Conservation (phyloP, 345 rosid genomes). For the Euphorbia tirucalli region DNA sequence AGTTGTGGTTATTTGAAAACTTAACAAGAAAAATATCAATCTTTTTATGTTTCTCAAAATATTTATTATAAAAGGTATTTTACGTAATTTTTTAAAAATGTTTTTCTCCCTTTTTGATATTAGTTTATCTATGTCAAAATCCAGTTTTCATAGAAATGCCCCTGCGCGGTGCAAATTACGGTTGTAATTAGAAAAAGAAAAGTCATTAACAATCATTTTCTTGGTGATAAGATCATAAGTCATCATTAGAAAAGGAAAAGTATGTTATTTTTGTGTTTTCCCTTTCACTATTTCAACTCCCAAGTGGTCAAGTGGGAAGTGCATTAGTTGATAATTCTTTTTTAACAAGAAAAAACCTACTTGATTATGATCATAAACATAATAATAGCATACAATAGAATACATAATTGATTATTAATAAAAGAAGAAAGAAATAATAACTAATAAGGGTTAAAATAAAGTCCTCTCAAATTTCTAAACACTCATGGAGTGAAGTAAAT, state of each 20-base stretch:
- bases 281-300: not conserved
- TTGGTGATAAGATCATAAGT: conserved; percentile 2
- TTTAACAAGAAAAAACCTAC: no score
- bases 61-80: not conserved
- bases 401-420: no score
- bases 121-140: not conserved
- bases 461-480: no score
- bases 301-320: conserved; percentile 1
- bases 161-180: not conserved
- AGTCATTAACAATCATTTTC: not conserved
- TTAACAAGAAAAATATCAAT: no score
- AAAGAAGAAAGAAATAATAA: no score
- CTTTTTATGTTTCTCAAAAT: not conserved
- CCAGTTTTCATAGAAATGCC: not conserved
- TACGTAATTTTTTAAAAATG: not conserved
- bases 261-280: not conserved
- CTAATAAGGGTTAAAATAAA: no score
- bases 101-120: not conserved
- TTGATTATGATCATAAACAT: no score
- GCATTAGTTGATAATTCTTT: no score
- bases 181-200: not conserved
- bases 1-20: no score
- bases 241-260: not conserved
- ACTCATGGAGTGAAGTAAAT: no score
- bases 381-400: no score